phyloP scores from a whole-genome alignment of 768 basidiomycete species.

The Amyloporia xantha region DNA sequence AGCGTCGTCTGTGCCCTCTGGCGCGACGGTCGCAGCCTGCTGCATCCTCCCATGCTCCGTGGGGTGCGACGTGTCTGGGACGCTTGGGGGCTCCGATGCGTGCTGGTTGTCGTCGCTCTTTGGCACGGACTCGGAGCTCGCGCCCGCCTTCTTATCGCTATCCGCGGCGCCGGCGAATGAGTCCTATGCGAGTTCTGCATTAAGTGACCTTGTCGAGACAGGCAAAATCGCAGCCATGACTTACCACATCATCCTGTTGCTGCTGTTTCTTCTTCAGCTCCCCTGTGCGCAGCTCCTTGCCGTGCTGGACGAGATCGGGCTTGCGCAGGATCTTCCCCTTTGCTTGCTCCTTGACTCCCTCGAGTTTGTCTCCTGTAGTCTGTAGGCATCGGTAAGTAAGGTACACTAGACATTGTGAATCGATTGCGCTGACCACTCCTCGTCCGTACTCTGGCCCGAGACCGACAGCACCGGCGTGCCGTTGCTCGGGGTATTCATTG shows the following conservation, averaged over 20 bases:
- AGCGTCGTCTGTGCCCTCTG: slow-evolving; percentile 19
- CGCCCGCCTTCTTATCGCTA: slow-evolving; percentile 2
- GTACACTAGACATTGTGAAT: too few species aligned
- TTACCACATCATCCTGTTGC: slow-evolving; percentile 17
- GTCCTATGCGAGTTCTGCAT: neutral
- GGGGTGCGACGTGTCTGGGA: slow-evolving; percentile 8
- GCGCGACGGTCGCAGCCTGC: slow-evolving; percentile 22
- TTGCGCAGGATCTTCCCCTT: slow-evolving; percentile 33
- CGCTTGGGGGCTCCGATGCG: slow-evolving; percentile 5
- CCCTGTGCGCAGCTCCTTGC: slow-evolving; percentile 33
- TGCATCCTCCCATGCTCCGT: slow-evolving; percentile 14
- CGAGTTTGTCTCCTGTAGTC: slow-evolving; percentile 30
- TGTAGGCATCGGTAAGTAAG: slow-evolving; percentile 1
- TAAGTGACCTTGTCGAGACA: neutral
- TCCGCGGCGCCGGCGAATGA: slow-evolving; percentile 3
- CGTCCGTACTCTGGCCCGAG: slow-evolving; percentile 30
- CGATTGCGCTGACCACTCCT: slow-evolving; percentile 27
- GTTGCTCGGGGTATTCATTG: slow-evolving; percentile 28
- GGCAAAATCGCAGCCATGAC: neutral
- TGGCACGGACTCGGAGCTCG: neutral
- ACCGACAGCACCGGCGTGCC: slow-evolving; percentile 38
- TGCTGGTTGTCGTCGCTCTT: slow-evolving; percentile 4
- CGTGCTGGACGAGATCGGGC: slow-evolving; percentile 31
- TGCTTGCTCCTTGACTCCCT: slow-evolving; percentile 32
- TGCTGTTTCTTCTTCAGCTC: slow-evolving; percentile 32